Conservation (phyloP, 306 rosid species). For the Albizia julibrissin region DNA sequence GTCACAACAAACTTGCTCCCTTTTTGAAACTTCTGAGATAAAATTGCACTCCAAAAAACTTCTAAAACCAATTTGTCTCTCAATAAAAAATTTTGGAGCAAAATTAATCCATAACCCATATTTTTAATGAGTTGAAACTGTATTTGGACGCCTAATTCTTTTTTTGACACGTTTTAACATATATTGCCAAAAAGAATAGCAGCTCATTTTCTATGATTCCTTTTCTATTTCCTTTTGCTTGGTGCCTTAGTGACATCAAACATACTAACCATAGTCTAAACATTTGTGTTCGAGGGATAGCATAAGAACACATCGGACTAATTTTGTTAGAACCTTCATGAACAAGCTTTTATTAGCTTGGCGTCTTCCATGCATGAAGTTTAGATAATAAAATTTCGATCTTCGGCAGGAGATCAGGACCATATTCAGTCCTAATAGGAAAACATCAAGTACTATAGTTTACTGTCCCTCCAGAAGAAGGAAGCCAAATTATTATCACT, state of each 20-base stretch:
- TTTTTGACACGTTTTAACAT: background rate
- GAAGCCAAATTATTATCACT: background rate
- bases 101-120: too few relatives aligned
- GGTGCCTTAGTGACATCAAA: background rate
- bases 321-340: background rate
- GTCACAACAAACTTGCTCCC: accelerated
- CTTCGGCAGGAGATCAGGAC: background rate
- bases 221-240: background rate
- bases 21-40: too few relatives aligned
- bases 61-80: too few relatives aligned
- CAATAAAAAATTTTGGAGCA: too few relatives aligned
- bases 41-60: too few relatives aligned
- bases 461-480: background rate
- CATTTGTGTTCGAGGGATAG: background rate
- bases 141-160: too few relatives aligned
- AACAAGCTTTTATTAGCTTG: background rate
- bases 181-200: background rate
- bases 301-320: background rate
- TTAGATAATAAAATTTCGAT: background rate
- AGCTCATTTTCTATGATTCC: background rate
- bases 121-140: too few relatives aligned
- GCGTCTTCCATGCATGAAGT: background rate
- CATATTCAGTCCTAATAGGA: background rate
- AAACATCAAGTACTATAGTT: background rate
- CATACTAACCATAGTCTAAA: background rate